Base-by-base conservation (phyloP, 441 rosid species). In the Arabidopsis lyrata region DNA sequence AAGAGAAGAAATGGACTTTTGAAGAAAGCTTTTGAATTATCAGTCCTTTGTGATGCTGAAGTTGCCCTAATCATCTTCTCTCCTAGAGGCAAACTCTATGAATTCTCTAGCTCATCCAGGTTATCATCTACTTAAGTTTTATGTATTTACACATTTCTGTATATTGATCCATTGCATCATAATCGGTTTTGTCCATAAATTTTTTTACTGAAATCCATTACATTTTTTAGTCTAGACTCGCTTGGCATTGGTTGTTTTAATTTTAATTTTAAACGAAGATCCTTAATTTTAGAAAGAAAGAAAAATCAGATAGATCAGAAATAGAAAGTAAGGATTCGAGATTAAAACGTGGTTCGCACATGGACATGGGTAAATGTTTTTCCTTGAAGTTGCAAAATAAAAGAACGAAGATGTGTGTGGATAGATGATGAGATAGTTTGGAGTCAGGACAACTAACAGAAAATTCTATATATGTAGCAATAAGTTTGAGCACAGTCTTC, bases 11-110 rank as follows among this genome's bases (percentile, higher is more conserved):
- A 87, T 79, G 98, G 95, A 10, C 75, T 92, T 66, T 84, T 92
- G 16, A 93, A 93, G 82, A 93, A 93, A 75, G 98, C 93, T 14
- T 93, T 85, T 76, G 97, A 93, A 86, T 72, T 92, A 35, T 89
- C 96, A 27, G 92, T 92, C 71, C 95, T 92, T 48, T 92, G 97
- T 58, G 97, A 92, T 72, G 96, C 96, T 50, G 96, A 92, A 81
- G 94, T 92, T 83, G 94, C 95, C 78, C 92, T 93, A 18, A 78
- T 93, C 52, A 80, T 93, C 82, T 90, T 93, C 87, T 93, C 98
- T 45, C 81, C 93, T 5, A 83, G 90, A 77, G 98, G 93, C 69
- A 90, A 86, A 81, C 90, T 90, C 48, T 90, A 88, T 69, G 95
- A 90, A 80, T 93, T 89, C 74, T 84, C 97, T 58, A 90, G 92